Evolutionary conservation across 2,329 filamentous ascomycete genomes (phyloP).

Genomic region (Metarhizium brunneum): DNA sequence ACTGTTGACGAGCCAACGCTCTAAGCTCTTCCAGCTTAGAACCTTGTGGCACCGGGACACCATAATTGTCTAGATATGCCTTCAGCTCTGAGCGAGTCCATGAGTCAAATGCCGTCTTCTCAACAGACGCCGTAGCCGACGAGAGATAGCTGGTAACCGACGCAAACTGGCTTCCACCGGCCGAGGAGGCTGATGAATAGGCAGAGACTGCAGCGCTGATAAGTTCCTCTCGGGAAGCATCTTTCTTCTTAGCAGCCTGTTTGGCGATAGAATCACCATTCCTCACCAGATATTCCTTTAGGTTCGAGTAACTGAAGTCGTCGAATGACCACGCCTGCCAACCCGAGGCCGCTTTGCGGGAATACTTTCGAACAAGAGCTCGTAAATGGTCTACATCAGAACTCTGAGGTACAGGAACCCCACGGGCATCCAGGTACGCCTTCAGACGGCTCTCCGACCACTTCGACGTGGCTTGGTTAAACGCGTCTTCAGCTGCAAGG

Average conservation of each 20-base stretch:
- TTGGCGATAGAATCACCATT: conserved; percentile 46
- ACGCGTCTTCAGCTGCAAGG: conserved; percentile 54
- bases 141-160: conserved; percentile 64
- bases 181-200: conserved; percentile 49
- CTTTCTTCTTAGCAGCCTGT: conserved; percentile 52
- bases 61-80: conserved; percentile 71
- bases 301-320: conserved; percentile 62
- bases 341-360: conserved; percentile 58
- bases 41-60: conserved; percentile 57
- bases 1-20: conserved; percentile 61
- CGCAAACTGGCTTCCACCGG: conserved; percentile 49
- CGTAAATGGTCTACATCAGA: conserved; percentile 65
- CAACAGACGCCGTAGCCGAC: conserved; percentile 54
- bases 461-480: conserved; percentile 48
- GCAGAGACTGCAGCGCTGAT: conserved; percentile 53
- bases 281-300: conserved; percentile 47
- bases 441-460: conserved; percentile 76
- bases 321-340: conserved; percentile 74
- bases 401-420: conserved; percentile 63
- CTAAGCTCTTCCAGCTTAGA: conserved; percentile 60
- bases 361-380: conserved; percentile 63
- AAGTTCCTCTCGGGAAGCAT: conserved; percentile 64
- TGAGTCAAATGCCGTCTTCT: conserved; percentile 58
- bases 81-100: conserved; percentile 71
- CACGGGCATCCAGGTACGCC: conserved; percentile 67